Evolutionary conservation across 2,329 filamentous ascomycete species (phyloP).

Genomic region (Rhytidhysteron rufulum): DNA sequence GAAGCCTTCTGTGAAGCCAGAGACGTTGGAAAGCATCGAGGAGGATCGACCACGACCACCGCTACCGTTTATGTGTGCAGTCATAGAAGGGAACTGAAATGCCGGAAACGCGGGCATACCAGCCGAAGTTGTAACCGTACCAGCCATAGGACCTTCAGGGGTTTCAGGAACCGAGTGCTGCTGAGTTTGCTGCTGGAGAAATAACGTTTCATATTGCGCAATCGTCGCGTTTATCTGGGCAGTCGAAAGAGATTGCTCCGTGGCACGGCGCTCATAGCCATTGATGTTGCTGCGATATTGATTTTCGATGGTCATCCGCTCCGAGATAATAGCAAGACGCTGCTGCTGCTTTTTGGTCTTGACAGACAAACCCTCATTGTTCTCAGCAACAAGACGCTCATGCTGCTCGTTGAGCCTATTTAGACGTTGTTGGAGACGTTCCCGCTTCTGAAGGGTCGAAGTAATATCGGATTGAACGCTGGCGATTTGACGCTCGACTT

Average conservation of each 20-base stretch:
- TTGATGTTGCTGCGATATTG: slow-evolving; percentile 38
- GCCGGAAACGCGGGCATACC: slow-evolving; percentile 32
- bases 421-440: slow-evolving; percentile 68
- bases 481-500: slow-evolving; percentile 61
- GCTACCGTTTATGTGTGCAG: slow-evolving; percentile 22
- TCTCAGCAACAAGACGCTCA: slow-evolving; percentile 66
- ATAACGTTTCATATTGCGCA: slow-evolving; percentile 37
- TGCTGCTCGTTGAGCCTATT: slow-evolving; percentile 70
- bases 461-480: slow-evolving; percentile 62
- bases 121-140: slow-evolving; percentile 42
- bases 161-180: slow-evolving; percentile 45
- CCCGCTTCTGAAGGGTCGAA: slow-evolving; percentile 62
- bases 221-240: slow-evolving; percentile 32
- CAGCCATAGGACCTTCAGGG: slow-evolving; percentile 59
- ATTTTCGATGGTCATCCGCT: slow-evolving; percentile 31
- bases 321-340: slow-evolving; percentile 32
- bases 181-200: slow-evolving; percentile 36
- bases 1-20: slow-evolving; percentile 48
- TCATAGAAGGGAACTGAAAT: slow-evolving; percentile 34
- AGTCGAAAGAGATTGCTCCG: slow-evolving; percentile 34
- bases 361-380: slow-evolving; percentile 61
- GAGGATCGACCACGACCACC: slow-evolving; percentile 47
- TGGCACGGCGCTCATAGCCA: slow-evolving; percentile 34
- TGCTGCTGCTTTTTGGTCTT: slow-evolving; percentile 48
- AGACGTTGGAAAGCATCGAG: slow-evolving; percentile 51